phyloP scores from a whole-genome alignment of 1,284 basidiomycete genomes.

The Puccinia horiana region DNA sequence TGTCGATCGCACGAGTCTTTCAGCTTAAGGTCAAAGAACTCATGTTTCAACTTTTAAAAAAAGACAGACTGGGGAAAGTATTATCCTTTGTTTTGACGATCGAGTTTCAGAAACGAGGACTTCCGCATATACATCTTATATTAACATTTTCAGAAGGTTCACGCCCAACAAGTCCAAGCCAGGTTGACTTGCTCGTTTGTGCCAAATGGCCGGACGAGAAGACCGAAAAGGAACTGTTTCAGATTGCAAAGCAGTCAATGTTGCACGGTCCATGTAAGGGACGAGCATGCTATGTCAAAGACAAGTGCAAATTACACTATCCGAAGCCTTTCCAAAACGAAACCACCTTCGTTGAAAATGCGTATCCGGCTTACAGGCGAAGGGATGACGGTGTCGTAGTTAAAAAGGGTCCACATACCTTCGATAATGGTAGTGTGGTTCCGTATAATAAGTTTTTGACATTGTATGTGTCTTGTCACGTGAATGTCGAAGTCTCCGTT shows the following conservation, averaged over 20 bases:
- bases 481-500: conserved; percentile 23
- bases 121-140: conserved; percentile 62
- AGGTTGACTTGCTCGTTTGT: not conserved
- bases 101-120: conserved; percentile 64
- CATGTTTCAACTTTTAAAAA: conserved; percentile 24
- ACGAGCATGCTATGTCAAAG: too few species aligned
- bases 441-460: conserved; percentile 25
- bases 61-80: conserved; percentile 58
- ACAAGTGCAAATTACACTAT: not conserved
- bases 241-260: not conserved
- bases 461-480: not conserved
- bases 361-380: not conserved
- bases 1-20: conserved; percentile 61
- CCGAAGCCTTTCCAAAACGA: not conserved
- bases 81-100: conserved; percentile 62
- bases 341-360: too few species aligned
- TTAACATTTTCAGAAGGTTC: too few species aligned
- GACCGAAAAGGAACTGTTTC: not conserved
- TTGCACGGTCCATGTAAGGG: not conserved
- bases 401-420: not conserved
- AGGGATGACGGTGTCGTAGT: not conserved
- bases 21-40: too few species aligned
- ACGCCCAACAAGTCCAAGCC: too few species aligned
- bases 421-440: not conserved
- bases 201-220: too few species aligned